phyloP scores from a whole-genome alignment of 1,139 yeast genomes.

The Sugiyamaella neomexicana region DNA sequence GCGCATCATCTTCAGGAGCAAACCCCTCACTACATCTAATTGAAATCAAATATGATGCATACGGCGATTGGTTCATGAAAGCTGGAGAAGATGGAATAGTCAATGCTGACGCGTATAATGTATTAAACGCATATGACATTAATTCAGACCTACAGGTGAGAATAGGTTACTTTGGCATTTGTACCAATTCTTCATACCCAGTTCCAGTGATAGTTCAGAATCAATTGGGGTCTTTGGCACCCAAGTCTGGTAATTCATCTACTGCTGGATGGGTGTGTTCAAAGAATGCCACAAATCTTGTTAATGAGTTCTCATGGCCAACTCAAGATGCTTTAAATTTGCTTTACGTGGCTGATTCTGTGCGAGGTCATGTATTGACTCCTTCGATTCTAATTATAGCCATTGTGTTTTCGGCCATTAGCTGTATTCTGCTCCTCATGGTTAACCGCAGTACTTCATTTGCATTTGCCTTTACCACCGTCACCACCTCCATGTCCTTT shows the following conservation, averaged over 20 bases:
- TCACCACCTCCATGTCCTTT: constrained; percentile 24
- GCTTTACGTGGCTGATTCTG: constrained; percentile 22
- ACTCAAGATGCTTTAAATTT: constrained; percentile 33
- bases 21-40: constrained; percentile 30
- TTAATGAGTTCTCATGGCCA: constrained; percentile 20
- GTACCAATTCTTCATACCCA: constrained; percentile 25
- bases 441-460: constrained; percentile 23
- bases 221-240: constrained; percentile 17
- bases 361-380: constrained; percentile 21
- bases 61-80: constrained; percentile 19
- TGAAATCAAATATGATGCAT: constrained; percentile 29
- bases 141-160: constrained; percentile 28
- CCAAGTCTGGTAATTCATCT: constrained; percentile 12
- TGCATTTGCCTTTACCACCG: constrained; percentile 28
- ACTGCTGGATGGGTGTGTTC: constrained; percentile 31
- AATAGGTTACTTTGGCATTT: constrained; percentile 35
- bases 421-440: constrained; percentile 24
- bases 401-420: constrained; percentile 23
- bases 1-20: constrained; percentile 27
- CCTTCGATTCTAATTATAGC: constrained; percentile 30
- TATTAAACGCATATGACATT: constrained; percentile 21
- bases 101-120: constrained; percentile 28
- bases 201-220: constrained; percentile 14
- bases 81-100: constrained; percentile 26
- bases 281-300: constrained; percentile 26